phyloP scores from a whole-genome alignment of 148 eudicot species.

The Silene conica region DNA sequence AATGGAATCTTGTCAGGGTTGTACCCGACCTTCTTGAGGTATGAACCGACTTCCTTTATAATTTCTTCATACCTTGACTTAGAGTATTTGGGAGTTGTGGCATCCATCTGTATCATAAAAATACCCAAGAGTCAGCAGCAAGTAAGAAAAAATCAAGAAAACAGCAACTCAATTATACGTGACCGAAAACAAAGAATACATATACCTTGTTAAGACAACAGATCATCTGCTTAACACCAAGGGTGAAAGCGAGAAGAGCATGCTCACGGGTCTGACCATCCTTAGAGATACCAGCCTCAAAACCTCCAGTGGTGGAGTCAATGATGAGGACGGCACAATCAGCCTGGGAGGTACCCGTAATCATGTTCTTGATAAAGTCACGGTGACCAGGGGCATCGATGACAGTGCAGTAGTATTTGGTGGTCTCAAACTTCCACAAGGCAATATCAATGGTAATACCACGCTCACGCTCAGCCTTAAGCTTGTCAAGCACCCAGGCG shows the following conservation, averaged over 20 bases:
- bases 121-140: background rate
- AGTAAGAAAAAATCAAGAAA: background rate
- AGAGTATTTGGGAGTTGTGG: slow-evolving; percentile 45
- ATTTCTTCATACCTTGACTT: slow-evolving; percentile 43
- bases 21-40: slow-evolving; percentile 47
- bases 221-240: slow-evolving; percentile 55
- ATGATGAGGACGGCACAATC: slow-evolving; percentile 55
- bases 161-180: background rate
- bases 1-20: slow-evolving; percentile 49
- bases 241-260: slow-evolving; percentile 56
- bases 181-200: background rate
- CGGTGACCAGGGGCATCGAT: slow-evolving; percentile 60
- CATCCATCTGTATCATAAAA: slow-evolving; percentile 34
- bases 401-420: slow-evolving; percentile 54
- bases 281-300: slow-evolving; percentile 59
- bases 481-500: slow-evolving; percentile 61
- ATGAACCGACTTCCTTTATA: slow-evolving; percentile 42
- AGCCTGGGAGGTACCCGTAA: slow-evolving; percentile 61
- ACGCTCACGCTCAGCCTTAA: slow-evolving; percentile 59
- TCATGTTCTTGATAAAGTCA: slow-evolving; percentile 59
- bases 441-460: slow-evolving; percentile 58
- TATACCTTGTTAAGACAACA: slow-evolving; percentile 53
- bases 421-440: slow-evolving; percentile 56
- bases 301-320: slow-evolving; percentile 58
- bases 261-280: slow-evolving; percentile 66